Percentiles rank a stretch among this genome's conserved stretches.
Conservation (phyloP, 2,329 filamentous ascomycete genomes). For the Stagonosporopsis tanaceti region DNA sequence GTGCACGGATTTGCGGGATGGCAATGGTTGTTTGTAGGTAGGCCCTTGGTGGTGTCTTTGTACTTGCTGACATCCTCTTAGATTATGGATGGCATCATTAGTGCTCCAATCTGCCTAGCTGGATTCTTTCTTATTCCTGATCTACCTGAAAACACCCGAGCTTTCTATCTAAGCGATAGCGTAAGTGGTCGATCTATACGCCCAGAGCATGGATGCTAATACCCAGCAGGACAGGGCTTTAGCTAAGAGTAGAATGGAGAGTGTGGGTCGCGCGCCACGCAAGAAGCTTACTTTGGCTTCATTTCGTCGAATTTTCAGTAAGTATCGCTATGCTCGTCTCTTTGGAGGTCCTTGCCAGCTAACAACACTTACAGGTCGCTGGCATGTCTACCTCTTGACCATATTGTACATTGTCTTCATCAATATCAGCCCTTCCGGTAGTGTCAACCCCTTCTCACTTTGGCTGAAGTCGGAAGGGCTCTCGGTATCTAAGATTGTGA, state of each 20-base stretch:
- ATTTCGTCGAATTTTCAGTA: conserved; percentile 28
- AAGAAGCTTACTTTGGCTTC: conserved; percentile 21
- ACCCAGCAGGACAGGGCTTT: conserved; percentile 15
- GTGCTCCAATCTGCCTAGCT: conserved; percentile 25
- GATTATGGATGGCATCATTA: conserved; percentile 32
- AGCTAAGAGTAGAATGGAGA: conserved; percentile 27
- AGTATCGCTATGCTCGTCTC: neutral
- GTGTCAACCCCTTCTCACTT: conserved; percentile 31
- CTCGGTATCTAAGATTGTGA: conserved; percentile 26
- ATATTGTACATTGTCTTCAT: conserved; percentile 31
- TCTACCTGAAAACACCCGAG: conserved; percentile 27
- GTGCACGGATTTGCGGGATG: conserved; percentile 28
- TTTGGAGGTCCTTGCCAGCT: neutral
- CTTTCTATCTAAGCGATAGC: conserved; percentile 22
- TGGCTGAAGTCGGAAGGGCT: conserved; percentile 26
- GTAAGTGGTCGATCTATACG: neutral
- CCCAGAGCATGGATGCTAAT: neutral
- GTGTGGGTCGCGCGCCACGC: conserved; percentile 27
- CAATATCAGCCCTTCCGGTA: conserved; percentile 24
- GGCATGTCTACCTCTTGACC: conserved; percentile 31
- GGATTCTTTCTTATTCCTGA: conserved; percentile 29
- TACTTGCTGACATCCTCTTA: neutral
- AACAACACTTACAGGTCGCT: conserved; percentile 16
- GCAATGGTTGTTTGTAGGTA: conserved; percentile 35
- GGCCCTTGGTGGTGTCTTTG: neutral